Conservation (phyloP, 2,329 filamentous ascomycete genomes). For the Exophiala bonariae region DNA sequence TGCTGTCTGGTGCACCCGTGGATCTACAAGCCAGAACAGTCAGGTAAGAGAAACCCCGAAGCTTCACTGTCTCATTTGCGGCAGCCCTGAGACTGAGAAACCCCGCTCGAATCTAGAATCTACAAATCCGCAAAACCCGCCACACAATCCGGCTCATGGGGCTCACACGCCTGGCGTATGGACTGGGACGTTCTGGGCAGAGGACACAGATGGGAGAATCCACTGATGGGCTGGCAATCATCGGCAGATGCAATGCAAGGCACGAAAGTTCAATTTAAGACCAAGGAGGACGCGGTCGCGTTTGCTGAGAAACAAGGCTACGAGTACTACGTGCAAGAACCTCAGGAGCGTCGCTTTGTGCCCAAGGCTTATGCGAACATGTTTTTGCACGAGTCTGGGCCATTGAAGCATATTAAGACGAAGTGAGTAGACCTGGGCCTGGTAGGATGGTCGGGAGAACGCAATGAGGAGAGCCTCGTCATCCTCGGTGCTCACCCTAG, state of each 20-base stretch:
- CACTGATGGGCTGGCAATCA: conserved; percentile 97
- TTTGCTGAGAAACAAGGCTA: conserved; percentile 99
- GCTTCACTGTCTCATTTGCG: too few relatives aligned
- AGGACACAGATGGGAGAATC: conserved; percentile 98
- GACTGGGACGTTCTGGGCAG: conserved; percentile 94
- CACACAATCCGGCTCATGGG: conserved; percentile 90
- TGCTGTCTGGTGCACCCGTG: conserved; percentile 86
- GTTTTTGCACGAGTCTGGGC: conserved; percentile 72
- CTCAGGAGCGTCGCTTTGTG: conserved; percentile 79
- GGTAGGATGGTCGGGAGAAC: too few relatives aligned
- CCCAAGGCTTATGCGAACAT: conserved; percentile 98
- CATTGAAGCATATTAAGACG: conserved; percentile 77
- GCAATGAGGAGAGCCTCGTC: too few relatives aligned
- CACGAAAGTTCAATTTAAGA: conserved; percentile 84
- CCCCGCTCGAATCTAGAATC: too few relatives aligned
- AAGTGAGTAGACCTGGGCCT: too few relatives aligned
- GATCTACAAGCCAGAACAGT: conserved; percentile 94
- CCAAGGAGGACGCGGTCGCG: conserved; percentile 88
- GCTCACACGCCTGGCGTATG: conserved; percentile 87
- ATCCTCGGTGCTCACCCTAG: too few relatives aligned
- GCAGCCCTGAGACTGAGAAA: too few relatives aligned
- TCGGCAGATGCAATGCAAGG: conserved; percentile 94
- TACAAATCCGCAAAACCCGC: conserved; percentile 91
- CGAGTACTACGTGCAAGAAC: conserved; percentile 98
- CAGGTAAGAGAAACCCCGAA: conserved; percentile 60